A percentile compares a stretch with the other conserved stretches of the same genome.
Evolutionary conservation across 2,329 filamentous ascomycete genomes (phyloP).

Genomic region (Penicillium expansum): DNA sequence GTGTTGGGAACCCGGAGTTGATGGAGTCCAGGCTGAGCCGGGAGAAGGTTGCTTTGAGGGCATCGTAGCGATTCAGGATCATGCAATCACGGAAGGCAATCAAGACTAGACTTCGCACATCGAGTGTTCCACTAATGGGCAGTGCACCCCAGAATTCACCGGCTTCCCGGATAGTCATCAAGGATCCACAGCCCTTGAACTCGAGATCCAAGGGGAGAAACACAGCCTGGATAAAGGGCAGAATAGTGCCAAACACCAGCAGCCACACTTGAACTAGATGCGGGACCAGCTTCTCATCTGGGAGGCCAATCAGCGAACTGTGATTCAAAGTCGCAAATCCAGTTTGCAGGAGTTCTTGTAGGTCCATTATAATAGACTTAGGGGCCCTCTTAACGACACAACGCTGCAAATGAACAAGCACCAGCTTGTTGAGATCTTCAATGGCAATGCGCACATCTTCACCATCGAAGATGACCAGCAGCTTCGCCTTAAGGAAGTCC

Average conservation of each 20-base stretch:
- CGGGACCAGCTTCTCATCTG: slow-evolving; percentile 86
- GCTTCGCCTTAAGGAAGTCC: slow-evolving; percentile 62
- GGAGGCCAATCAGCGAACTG: slow-evolving; percentile 66
- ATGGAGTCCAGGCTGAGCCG: slow-evolving; percentile 81
- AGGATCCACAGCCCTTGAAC: slow-evolving; percentile 76
- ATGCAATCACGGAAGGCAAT: slow-evolving; percentile 85
- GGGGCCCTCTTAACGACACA: slow-evolving; percentile 62
- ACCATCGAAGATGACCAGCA: slow-evolving; percentile 63
- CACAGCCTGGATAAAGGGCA: slow-evolving; percentile 93
- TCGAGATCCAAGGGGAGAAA: slow-evolving; percentile 92
- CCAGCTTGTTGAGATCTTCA: slow-evolving; percentile 64
- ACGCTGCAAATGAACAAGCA: slow-evolving; percentile 60
- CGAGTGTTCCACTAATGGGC: slow-evolving; percentile 61
- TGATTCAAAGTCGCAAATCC: slow-evolving; percentile 86
- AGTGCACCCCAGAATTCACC: slow-evolving; percentile 79
- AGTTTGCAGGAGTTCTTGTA: slow-evolving; percentile 61
- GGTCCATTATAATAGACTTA: slow-evolving; percentile 59
- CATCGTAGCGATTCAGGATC: slow-evolving; percentile 84
- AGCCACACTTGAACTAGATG: slow-evolving; percentile 92
- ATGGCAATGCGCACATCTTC: slow-evolving; percentile 63
- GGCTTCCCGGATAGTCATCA: slow-evolving; percentile 75
- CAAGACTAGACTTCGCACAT: slow-evolving; percentile 85
- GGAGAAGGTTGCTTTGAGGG: slow-evolving; percentile 84
- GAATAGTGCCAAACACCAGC: slow-evolving; percentile 81
- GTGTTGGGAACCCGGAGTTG: slow-evolving; percentile 49